These are phyloP conservation scores for Nakaseomyces glabratus DNA, from an alignment of 1,139 yeast species.

Conservation along the genomic window DNA sequence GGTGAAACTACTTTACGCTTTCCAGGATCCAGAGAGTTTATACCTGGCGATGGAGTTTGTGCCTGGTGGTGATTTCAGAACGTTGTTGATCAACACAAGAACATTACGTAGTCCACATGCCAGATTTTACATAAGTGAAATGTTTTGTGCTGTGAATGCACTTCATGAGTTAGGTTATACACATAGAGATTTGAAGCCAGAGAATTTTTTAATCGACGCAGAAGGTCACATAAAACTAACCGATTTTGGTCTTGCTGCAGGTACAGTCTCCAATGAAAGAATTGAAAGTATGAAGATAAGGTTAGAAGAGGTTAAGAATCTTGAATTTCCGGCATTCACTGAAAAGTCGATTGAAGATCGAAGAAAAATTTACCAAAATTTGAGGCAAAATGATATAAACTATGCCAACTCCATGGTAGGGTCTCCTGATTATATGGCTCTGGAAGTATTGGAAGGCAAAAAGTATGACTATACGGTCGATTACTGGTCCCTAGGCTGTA, in stretches of 20 bases:
- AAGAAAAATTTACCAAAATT: conserved; percentile 70
- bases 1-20: conserved; percentile 85
- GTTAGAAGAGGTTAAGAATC: conserved; percentile 68
- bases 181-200: conserved; percentile 96
- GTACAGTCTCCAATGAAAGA: conserved; percentile 85
- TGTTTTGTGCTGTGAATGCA: conserved; percentile 91
- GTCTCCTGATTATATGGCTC: conserved; percentile 98
- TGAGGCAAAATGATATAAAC: conserved; percentile 57
- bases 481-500: conserved; percentile 97
- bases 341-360: conserved; percentile 78
- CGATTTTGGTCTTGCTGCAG: conserved; percentile 96
- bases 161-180: conserved; percentile 92
- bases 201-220: conserved; percentile 87
- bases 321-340: conserved; percentile 52
- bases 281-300: conserved; percentile 88
- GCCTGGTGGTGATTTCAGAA: conserved; percentile 98
- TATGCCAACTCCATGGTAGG: conserved; percentile 96
- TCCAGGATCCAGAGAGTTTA: conserved; percentile 84
- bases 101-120: conserved; percentile 92
- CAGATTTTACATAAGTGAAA: conserved; percentile 86
- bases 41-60: conserved; percentile 98
- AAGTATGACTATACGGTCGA: conserved; percentile 93
- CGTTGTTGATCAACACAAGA: conserved; percentile 86
- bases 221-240: conserved; percentile 95
- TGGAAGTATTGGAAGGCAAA: conserved; percentile 91